Evolutionary conservation across 371 early-diverging fungal species (phyloP).

Genomic region (Mortierella sp.): DNA sequence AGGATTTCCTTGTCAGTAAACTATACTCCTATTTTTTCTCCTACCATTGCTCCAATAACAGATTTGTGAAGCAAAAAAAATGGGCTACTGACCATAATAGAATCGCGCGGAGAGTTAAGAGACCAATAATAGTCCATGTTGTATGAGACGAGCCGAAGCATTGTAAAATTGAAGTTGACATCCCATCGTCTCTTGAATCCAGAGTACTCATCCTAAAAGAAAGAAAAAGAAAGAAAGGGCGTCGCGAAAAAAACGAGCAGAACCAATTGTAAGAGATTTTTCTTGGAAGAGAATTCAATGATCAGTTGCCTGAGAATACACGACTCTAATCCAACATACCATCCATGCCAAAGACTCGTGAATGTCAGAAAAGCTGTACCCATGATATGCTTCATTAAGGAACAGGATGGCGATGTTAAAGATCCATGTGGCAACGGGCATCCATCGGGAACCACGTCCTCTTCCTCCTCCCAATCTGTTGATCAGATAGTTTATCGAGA

Average conservation of each 20-base stretch:
- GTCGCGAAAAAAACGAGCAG: no score
- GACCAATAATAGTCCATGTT: constrained; percentile 92
- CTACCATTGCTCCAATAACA: no score
- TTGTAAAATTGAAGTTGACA: constrained; percentile 85
- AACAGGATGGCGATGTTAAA: constrained; percentile 79
- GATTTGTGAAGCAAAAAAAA: no score
- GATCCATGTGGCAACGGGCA: constrained; percentile 76
- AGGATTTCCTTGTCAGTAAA: not conserved
- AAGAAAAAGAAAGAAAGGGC: not conserved
- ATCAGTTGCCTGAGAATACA: not conserved
- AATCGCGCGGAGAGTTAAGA: constrained; percentile 30
- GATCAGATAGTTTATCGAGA: constrained; percentile 68
- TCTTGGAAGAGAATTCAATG: not conserved
- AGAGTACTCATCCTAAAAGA: constrained; percentile 58
- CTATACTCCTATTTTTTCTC: not conserved
- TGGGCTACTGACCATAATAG: constrained; percentile 4
- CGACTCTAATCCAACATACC: constrained; percentile 49
- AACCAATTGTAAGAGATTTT: no score
- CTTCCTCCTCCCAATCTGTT: constrained; percentile 56
- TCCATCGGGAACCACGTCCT: constrained; percentile 45
- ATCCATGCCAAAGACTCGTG: constrained; percentile 66
- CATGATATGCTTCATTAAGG: constrained; percentile 71
- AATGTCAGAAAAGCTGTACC: constrained; percentile 72
- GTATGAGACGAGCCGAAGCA: constrained; percentile 88
- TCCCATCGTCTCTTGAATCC: constrained; percentile 83